These are phyloP conservation scores for Hypoxylon sp. DNA, from an alignment of 2,329 filamentous ascomycete genomes.

Conservation along the genomic window DNA sequence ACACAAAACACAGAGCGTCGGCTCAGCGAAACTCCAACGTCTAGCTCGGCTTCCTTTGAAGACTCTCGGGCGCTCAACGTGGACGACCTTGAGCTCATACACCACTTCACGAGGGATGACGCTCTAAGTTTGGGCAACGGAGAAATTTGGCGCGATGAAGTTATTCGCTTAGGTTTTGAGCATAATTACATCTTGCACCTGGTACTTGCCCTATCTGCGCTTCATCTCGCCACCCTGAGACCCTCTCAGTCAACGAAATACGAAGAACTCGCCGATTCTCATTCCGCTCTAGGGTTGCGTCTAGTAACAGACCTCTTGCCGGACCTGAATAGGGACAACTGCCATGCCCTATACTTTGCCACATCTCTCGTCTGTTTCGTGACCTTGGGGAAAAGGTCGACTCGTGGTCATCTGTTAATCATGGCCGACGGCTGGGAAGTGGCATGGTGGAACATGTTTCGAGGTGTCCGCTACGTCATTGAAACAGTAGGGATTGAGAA, in stretches of 20 bases:
- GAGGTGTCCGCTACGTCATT: not conserved
- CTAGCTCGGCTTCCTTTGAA: not conserved
- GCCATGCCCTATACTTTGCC: not conserved
- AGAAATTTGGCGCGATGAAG: not conserved
- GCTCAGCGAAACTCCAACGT: not conserved
- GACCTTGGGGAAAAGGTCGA: not conserved
- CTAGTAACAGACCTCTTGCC: not conserved
- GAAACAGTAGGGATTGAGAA: not conserved
- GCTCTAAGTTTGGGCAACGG: not conserved
- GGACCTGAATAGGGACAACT: not conserved
- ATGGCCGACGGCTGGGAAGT: not conserved
- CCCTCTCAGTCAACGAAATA: not conserved
- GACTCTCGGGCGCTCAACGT: not conserved
- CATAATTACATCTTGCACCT: slow-evolving; percentile 1
- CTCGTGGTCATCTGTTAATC: not conserved
- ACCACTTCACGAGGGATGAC: not conserved
- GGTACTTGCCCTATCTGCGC: slow-evolving; percentile 1
- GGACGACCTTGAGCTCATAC: not conserved
- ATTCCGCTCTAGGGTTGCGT: not conserved
- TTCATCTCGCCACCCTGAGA: not conserved
- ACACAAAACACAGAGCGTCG: not conserved
- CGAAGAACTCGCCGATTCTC: not conserved
- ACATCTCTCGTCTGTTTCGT: not conserved
- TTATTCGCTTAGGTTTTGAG: not conserved
- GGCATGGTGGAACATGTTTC: not conserved